phyloP scores from a whole-genome alignment of 1,139 yeast genomes.

The Meyerozyma guilliermondii region DNA sequence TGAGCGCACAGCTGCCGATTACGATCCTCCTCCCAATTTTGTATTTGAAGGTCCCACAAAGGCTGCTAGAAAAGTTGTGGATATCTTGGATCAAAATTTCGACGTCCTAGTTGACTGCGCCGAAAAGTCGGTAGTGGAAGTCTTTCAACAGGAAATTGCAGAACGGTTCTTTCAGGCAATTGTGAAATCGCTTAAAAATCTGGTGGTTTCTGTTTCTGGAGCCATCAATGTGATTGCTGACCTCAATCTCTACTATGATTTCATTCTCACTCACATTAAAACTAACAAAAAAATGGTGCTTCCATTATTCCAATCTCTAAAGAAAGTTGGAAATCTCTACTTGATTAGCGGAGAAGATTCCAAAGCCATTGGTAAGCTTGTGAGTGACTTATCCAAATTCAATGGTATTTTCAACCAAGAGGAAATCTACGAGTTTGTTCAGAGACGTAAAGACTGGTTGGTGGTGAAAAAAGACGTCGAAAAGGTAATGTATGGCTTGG shows the following conservation, averaged over 20 bases:
- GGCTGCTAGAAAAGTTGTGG: constrained; percentile 62
- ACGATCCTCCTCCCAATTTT: constrained; percentile 23
- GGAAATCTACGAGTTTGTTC: constrained; percentile 88
- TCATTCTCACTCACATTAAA: constrained; percentile 54
- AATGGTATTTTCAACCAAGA: constrained; percentile 90
- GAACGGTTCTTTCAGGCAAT: constrained; percentile 75
- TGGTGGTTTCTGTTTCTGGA: constrained; percentile 72
- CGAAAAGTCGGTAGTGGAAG: constrained; percentile 83
- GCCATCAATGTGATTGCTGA: constrained; percentile 75
- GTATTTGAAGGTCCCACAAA: constrained; percentile 53
- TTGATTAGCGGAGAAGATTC: constrained; percentile 74
- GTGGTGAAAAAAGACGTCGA: constrained; percentile 75
- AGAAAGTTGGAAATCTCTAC: constrained; percentile 78
- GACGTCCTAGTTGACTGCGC: constrained; percentile 75
- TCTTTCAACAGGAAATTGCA: constrained; percentile 91
- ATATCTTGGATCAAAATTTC: constrained; percentile 67
- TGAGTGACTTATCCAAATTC: constrained; percentile 79
- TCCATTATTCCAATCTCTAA: constrained; percentile 76
- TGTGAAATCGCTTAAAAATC: constrained; percentile 66
- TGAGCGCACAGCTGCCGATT: constrained; percentile 25
- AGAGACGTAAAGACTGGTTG: constrained; percentile 83
- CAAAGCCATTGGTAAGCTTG: constrained; percentile 77
- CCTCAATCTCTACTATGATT: constrained; percentile 70
- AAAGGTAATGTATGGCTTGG: constrained; percentile 90
- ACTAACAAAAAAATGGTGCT: constrained; percentile 60